phyloP scores from a whole-genome alignment of 768 basidiomycete genomes.

The Lepiota venenata region DNA sequence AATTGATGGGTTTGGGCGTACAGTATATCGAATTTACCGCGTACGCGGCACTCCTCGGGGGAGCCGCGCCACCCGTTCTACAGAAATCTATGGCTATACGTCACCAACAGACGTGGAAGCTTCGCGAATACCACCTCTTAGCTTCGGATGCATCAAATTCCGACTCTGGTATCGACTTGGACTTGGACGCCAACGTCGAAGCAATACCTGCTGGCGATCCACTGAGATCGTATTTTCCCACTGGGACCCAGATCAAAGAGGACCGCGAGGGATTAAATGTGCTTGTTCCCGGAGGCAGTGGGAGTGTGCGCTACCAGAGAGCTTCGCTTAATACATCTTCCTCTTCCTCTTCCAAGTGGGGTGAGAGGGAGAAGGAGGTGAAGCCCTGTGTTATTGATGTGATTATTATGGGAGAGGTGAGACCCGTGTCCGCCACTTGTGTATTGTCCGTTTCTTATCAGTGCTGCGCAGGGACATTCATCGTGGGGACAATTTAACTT shows the following conservation, averaged over 20 bases:
- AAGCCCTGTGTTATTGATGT: conserved; percentile 38
- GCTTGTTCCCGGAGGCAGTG: conserved; percentile 35
- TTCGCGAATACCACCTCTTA: conserved; percentile 70
- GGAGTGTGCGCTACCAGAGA: conserved; percentile 29
- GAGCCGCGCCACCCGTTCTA: conserved; percentile 60
- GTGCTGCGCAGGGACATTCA: conserved; percentile 67
- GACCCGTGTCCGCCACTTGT: conserved; percentile 1
- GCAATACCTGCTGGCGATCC: conserved; percentile 59
- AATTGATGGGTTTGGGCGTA: conserved; percentile 1
- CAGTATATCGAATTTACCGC: conserved; percentile 85
- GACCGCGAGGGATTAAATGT: conserved; percentile 43
- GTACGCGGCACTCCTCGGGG: conserved; percentile 75
- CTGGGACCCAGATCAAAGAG: conserved; percentile 48
- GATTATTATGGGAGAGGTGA: conserved; percentile 73
- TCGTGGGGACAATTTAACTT: conserved; percentile 88
- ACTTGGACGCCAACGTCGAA: conserved; percentile 19
- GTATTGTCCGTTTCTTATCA: too few species aligned
- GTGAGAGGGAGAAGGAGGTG: conserved; percentile 17
- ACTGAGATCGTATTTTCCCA: conserved; percentile 57
- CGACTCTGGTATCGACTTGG: conserved; percentile 31
- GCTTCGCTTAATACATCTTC: conserved; percentile 10
- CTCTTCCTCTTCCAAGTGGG: neutral
- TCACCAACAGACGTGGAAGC: conserved; percentile 88
- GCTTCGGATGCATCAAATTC: conserved; percentile 23
- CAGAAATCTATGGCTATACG: conserved; percentile 74